Base-by-base conservation (phyloP, 2,329 filamentous ascomycete genomes). In the Pyrenochaeta sp. region DNA sequence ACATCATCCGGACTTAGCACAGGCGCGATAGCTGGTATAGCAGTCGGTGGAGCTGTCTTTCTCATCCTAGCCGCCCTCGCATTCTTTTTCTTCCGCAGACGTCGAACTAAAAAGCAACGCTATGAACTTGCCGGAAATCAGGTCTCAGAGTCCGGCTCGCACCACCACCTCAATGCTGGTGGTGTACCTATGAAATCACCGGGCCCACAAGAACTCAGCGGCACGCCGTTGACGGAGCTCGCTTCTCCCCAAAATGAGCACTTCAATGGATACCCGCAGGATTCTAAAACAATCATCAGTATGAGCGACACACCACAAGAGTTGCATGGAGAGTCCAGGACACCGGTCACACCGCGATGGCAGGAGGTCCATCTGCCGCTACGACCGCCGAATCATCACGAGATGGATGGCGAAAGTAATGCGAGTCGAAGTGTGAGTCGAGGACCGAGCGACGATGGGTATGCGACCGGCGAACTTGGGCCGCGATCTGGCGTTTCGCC, bases 21-120 rank as follows among this genome's bases (percentile, higher is more conserved):
- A 5, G 72, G 67, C 22, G 73, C 72, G 10, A 74, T 77, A 32
- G 69, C 67, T 10, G 76, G 76, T 15, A 75, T 76, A 52, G 72
- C 69, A 9, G 60, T 72, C 2, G 76, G 69, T 25, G 60, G 50
- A 36, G 56, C 59, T 34, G 49, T 60, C 5, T 44, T 68, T 39
- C 37, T 72, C 27, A 40, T 71, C 10, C n/a, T 70, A 34, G 45
- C 67, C 24, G 34, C 66, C n/a, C 47, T 70, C 36, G 66, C 58
- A 6, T 45, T 64, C 4, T 58, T 73, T 24, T 50, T 74, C 50
- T 55, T 73, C 56, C 66, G 67, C 27, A 66, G 59, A 46, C 69
- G 68, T 15, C 67, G 49, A 7, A 30, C 36, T n/a, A 50, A 50
- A 27, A 61, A 63, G 27, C 56, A 64, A 25, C 59, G 51, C 24